These are phyloP conservation scores for Exophiala phaeomuriformis DNA, from an alignment of 2,329 filamentous ascomycete species.

Conservation along the genomic window DNA sequence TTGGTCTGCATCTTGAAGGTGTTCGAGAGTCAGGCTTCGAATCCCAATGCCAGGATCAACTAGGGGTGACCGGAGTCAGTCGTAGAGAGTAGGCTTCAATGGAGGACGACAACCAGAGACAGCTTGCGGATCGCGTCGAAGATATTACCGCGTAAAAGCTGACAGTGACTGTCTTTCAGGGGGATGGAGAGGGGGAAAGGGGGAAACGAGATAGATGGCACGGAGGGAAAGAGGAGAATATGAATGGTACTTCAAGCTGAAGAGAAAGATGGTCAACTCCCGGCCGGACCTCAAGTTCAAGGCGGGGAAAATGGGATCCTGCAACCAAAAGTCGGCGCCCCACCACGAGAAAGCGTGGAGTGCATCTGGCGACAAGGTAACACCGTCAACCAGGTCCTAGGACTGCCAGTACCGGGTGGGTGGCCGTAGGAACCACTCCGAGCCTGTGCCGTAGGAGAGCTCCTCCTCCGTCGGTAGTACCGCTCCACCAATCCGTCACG, in stretches of 20 bases:
- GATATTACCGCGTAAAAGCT: no score
- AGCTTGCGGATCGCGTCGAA: no score
- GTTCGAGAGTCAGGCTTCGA: not conserved
- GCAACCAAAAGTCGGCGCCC: not conserved
- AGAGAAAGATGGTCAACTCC: not conserved
- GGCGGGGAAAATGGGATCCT: not conserved
- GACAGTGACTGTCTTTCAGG: no score
- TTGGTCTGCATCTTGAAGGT: constrained; percentile 4
- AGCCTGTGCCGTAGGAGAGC: no score
- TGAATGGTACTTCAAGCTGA: not conserved
- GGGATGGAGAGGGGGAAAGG: not conserved
- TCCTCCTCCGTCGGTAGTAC: no score
- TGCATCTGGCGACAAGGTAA: not conserved
- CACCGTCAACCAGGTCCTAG: no score
- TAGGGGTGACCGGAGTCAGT: no score
- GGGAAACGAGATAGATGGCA: not conserved
- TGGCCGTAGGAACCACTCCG: no score
- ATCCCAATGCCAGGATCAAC: not conserved
- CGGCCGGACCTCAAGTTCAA: not conserved
- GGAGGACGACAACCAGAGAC: no score
- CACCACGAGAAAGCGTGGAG: not conserved
- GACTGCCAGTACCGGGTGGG: no score
- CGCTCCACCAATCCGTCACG: no score
- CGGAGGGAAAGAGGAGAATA: not conserved
- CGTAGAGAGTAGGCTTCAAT: no score